Percentiles rank a stretch among this genome's conserved stretches.
phyloP scores from a whole-genome alignment of 129 eudicot species.

The Kitagawia praeruptora region DNA sequence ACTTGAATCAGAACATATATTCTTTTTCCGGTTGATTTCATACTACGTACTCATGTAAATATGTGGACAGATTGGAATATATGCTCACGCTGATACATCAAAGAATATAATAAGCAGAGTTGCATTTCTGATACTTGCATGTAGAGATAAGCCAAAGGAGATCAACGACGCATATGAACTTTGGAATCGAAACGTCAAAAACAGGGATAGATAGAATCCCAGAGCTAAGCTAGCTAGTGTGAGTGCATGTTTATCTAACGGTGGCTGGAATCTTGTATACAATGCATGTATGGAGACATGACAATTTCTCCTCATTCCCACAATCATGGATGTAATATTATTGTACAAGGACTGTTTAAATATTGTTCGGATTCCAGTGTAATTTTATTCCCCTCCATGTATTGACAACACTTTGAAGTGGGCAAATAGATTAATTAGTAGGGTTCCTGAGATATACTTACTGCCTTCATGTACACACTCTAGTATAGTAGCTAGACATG shows the following conservation, averaged over 20 bases:
- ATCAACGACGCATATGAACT: background rate
- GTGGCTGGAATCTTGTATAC: background rate
- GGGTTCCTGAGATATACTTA: background rate
- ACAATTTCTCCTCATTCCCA: background rate
- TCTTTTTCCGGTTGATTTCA: background rate
- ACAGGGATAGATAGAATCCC: background rate
- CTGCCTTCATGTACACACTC: background rate
- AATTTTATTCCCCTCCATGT: background rate
- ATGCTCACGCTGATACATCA: background rate
- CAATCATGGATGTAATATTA: background rate
- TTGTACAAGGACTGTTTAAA: background rate
- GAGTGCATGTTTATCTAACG: background rate
- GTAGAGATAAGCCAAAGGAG: constrained; percentile 6
- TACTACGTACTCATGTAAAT: background rate
- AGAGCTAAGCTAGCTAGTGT: background rate
- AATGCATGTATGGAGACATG: background rate
- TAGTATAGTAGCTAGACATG: background rate
- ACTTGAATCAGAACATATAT: no score
- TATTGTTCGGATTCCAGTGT: background rate
- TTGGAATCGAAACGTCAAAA: background rate
- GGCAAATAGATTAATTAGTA: background rate
- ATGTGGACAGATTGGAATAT: background rate
- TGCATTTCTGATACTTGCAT: background rate
- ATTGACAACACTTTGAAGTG: background rate
- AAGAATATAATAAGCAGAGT: background rate